Evolutionary conservation across 2,329 filamentous ascomycete genomes (phyloP), one percentile per base, ranked within the genome.

Genomic region (Spiromastix sp.): DNA sequence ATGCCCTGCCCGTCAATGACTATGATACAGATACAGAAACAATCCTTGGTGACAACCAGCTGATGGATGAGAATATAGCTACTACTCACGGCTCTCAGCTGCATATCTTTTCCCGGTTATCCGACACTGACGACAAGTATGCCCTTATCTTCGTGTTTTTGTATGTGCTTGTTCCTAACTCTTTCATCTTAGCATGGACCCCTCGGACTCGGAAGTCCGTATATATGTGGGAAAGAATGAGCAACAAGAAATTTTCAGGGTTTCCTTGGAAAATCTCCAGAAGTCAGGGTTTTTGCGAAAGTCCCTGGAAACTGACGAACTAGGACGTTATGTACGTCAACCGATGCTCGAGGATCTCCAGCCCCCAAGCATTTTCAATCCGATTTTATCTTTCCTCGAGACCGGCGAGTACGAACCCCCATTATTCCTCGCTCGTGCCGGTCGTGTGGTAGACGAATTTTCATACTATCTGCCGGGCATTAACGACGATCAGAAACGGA

Each of bases 391-490:
- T 13, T 33, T 33, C 12, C 4, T 24, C 5, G 20, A 33, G n/a
- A 25, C 26, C 8, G 16, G 12, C 4, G 31, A 33, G 12, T 16
- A 33, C 21, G 12, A 13, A 19, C 20, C 20, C 3, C 18, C 19
- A 7, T 22, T 33, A 13, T n/a, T 33, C n/a, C 10, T 22, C 5
- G 17, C 31, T 6, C 9, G 20, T 7, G 26, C 16, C 16, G 12
- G 13, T 2, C 12, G 13, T 16, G 4, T 11, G 5, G 20, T n/a
- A 33, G 20, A 16, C 12, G 13, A 10, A 2, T 28, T 38, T 5
- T 34, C 31, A 12, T 19, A 38, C 26, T 34, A 28, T 32, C 27
- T 41, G n/a, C 34, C 37, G 28, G 39, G 39, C 8, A 21, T 37
- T 11, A 8, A n/a, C 11, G 35, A 20, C 10, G 24, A 32, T 9